Percentiles rank a stretch among this genome's conserved stretches.
Evolutionary conservation across 1,139 yeast species (phyloP).

Genomic region (Nadsonia commutata): DNA sequence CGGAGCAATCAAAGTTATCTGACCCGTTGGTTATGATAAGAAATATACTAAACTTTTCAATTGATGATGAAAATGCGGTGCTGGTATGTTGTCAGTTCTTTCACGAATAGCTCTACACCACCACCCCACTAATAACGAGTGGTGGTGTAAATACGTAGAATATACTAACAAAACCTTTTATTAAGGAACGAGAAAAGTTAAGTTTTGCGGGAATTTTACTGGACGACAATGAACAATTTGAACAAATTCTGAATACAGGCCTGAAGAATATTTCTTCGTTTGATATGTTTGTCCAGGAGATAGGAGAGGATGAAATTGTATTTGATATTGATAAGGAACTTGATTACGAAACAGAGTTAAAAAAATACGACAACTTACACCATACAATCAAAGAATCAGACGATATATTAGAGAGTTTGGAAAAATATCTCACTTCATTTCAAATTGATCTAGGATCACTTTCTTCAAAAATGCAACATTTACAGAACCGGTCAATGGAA

Average conservation of each 20-base stretch:
- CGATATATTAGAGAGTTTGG: conserved; percentile 25
- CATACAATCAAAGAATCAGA: conserved; percentile 20
- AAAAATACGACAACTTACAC: neutral
- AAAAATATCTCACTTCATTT: conserved; percentile 34
- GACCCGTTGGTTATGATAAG: neutral
- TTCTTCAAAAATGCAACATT: conserved; percentile 42
- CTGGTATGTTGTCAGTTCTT: neutral
- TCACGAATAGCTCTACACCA: too few relatives aligned
- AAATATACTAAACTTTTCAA: neutral
- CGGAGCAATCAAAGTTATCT: neutral
- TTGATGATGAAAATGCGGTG: neutral
- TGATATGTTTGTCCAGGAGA: neutral
- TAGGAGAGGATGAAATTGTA: neutral
- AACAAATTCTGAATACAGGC: neutral
- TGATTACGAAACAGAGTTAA: neutral
- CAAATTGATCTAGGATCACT: conserved; percentile 42
- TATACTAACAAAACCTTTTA: too few relatives aligned
- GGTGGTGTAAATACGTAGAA: too few relatives aligned
- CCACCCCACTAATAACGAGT: too few relatives aligned
- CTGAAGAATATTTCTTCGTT: neutral
- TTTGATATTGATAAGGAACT: neutral
- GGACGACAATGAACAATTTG: neutral
- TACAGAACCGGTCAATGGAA: conserved; percentile 42
- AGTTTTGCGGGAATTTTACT: neutral
- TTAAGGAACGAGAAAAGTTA: neutral